These are phyloP conservation scores for Gloeostereum incarnatum DNA, from an alignment of 768 basidiomycete species.

Conservation along the genomic window DNA sequence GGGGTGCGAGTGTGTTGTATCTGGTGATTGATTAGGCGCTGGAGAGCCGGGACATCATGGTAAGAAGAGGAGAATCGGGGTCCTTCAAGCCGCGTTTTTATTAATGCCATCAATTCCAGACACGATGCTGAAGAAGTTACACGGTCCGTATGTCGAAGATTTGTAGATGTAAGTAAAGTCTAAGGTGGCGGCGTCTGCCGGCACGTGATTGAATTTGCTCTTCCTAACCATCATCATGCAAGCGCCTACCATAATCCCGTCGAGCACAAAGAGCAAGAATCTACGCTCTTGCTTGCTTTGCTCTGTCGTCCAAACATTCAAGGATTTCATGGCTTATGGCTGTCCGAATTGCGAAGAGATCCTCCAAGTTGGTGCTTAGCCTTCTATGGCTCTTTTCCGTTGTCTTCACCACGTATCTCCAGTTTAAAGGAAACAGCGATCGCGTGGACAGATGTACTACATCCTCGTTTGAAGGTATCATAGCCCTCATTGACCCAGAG, in stretches of 20 bases:
- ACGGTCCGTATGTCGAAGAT: too few relatives aligned
- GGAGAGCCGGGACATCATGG: too few relatives aligned
- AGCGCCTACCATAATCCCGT: slow-evolving; percentile 30
- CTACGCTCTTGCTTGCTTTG: slow-evolving; percentile 91
- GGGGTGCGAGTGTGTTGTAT: too few relatives aligned
- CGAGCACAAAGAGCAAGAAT: slow-evolving; percentile 56
- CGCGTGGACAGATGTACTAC: slow-evolving; percentile 83
- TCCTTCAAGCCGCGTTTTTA: neutral
- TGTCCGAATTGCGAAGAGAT: slow-evolving; percentile 98
- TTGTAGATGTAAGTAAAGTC: too few relatives aligned
- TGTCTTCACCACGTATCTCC: neutral
- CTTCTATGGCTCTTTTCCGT: neutral
- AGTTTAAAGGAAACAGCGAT: slow-evolving; percentile 88
- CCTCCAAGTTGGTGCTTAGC: slow-evolving; percentile 56
- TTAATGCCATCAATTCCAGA: neutral
- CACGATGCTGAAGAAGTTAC: neutral
- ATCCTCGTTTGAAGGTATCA: slow-evolving; percentile 86
- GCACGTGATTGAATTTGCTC: too few relatives aligned
- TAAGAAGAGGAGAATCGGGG: too few relatives aligned
- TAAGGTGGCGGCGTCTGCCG: too few relatives aligned
- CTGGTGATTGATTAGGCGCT: too few relatives aligned
- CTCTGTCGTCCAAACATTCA: slow-evolving; percentile 77
- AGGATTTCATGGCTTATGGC: slow-evolving; percentile 77
- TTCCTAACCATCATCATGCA: slow-evolving; percentile 4
- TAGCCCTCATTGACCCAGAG: slow-evolving; percentile 79